phyloP scores from a whole-genome alignment of 495 filamentous ascomycete species.

The Xylaria flabelliformis region DNA sequence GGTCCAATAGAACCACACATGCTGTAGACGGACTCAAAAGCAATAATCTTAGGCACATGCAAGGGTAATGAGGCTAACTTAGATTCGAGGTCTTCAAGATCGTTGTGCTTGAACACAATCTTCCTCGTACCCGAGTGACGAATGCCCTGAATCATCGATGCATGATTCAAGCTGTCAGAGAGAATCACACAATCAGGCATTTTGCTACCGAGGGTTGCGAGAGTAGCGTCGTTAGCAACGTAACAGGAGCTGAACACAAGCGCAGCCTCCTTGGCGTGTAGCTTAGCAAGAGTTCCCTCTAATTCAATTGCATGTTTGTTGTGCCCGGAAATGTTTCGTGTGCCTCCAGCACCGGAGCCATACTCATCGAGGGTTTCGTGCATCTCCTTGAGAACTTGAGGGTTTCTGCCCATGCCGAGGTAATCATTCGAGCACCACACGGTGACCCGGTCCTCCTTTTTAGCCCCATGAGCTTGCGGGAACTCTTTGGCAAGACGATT shows the following conservation, averaged over 20 bases:
- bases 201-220: conserved; percentile 94
- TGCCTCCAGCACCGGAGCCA: conserved; percentile 93
- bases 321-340: conserved; percentile 96
- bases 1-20: conserved; percentile 98
- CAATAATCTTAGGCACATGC: conserved; percentile 93
- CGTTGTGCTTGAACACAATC: conserved; percentile 98
- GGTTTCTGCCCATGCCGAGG: conserved; percentile 94
- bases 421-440: conserved; percentile 99
- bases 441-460: conserved; percentile 84
- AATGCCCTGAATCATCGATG: conserved; percentile 99
- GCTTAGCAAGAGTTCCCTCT: conserved; percentile 82
- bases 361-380: conserved; percentile 94
- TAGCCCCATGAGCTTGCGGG: conserved; percentile 89
- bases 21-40: conserved; percentile 97
- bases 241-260: conserved; percentile 97
- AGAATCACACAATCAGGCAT: conserved; percentile 95
- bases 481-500: conserved; percentile 97
- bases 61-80: conserved; percentile 88
- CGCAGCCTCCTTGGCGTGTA: conserved; percentile 89
- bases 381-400: conserved; percentile 86
- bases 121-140: conserved; percentile 95
- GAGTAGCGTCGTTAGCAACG: conserved; percentile 96
- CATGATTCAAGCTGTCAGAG: conserved; percentile 94
- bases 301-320: conserved; percentile 91
- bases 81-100: conserved; percentile 83